Evolutionary conservation across 805 yeast species (phyloP).

Genomic region (Clavispora fructus): DNA sequence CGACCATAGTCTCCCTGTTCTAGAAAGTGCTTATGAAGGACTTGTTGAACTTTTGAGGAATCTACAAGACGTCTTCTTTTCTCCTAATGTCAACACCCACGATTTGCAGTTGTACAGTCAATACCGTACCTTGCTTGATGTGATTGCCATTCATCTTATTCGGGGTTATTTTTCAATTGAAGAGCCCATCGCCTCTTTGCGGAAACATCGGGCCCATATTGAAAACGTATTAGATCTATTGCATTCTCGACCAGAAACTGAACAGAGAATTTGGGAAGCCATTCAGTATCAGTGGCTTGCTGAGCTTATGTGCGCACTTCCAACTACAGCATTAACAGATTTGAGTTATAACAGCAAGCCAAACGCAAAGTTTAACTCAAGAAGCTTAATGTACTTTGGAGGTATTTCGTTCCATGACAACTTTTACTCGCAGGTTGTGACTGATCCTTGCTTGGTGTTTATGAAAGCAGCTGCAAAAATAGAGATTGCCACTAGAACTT

Average conservation of each 20-base stretch:
- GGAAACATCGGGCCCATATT: constrained; percentile 62
- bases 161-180: constrained; percentile 56
- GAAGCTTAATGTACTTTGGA: constrained; percentile 22
- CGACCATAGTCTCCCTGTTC: constrained; percentile 21
- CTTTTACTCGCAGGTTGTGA: constrained; percentile 16
- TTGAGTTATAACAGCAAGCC: constrained; percentile 13
- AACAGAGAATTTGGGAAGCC: constrained; percentile 45
- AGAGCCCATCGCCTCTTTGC: constrained; percentile 53
- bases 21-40: constrained; percentile 32
- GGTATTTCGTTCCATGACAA: constrained; percentile 27
- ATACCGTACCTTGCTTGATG: constrained; percentile 50
- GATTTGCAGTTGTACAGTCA: constrained; percentile 26
- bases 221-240: constrained; percentile 40
- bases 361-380: constrained; percentile 8
- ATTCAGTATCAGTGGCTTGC: constrained; percentile 66
- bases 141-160: constrained; percentile 57
- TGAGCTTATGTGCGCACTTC: constrained; percentile 47
- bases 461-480: constrained; percentile 26
- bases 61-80: constrained; percentile 6
- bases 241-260: constrained; percentile 17
- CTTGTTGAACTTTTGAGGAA: constrained; percentile 22
- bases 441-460: constrained; percentile 27
- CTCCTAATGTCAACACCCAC: constrained; percentile 17
- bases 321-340: constrained; percentile 31
- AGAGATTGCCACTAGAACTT: neutral